Conservation (phyloP, 1,284 basidiomycete species). For the Trichosporon inkin region DNA sequence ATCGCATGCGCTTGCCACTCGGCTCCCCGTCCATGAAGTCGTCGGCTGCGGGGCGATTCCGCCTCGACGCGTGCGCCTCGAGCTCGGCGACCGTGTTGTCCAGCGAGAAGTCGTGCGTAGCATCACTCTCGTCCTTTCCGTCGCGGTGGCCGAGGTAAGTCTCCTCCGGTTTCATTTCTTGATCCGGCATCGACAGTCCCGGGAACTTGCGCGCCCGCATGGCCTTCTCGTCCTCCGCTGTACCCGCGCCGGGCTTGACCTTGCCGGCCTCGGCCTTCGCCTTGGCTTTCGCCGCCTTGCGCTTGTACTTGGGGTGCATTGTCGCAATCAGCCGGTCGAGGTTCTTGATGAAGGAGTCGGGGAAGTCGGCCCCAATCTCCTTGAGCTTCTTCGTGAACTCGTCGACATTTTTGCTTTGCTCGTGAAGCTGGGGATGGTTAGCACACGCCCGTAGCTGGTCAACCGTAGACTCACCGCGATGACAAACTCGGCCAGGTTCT, state of each 20-base stretch:
- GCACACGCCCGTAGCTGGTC: not conserved
- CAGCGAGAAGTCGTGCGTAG: slow-evolving; percentile 51
- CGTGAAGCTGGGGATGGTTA: slow-evolving; percentile 60
- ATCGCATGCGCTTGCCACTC: slow-evolving; percentile 58
- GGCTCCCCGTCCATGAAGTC: slow-evolving; percentile 53
- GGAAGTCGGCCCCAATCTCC: slow-evolving; percentile 78
- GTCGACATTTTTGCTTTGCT: slow-evolving; percentile 61
- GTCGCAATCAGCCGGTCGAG: slow-evolving; percentile 90
- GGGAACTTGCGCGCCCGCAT: slow-evolving; percentile 82
- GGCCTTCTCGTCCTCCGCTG: slow-evolving; percentile 59
- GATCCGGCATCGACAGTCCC: slow-evolving; percentile 78
- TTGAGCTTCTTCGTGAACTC: slow-evolving; percentile 76
- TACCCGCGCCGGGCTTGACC: slow-evolving; percentile 34
- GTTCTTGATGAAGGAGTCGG: slow-evolving; percentile 82
- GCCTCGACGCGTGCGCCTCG: slow-evolving; percentile 60
- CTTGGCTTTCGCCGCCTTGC: slow-evolving; percentile 56
- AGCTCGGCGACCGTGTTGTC: slow-evolving; percentile 81
- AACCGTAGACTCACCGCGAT: slow-evolving; percentile 56
- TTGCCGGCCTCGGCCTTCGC: slow-evolving; percentile 31
- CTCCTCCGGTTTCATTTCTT: slow-evolving; percentile 55
- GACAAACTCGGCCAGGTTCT: slow-evolving; percentile 90
- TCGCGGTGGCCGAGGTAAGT: slow-evolving; percentile 52
- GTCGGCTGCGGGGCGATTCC: slow-evolving; percentile 51
- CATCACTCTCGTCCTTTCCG: slow-evolving; percentile 59
- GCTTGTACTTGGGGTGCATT: slow-evolving; percentile 95